Base-by-base conservation (phyloP, 495 filamentous ascomycete species). In the Aspergillus egyptiacus region DNA sequence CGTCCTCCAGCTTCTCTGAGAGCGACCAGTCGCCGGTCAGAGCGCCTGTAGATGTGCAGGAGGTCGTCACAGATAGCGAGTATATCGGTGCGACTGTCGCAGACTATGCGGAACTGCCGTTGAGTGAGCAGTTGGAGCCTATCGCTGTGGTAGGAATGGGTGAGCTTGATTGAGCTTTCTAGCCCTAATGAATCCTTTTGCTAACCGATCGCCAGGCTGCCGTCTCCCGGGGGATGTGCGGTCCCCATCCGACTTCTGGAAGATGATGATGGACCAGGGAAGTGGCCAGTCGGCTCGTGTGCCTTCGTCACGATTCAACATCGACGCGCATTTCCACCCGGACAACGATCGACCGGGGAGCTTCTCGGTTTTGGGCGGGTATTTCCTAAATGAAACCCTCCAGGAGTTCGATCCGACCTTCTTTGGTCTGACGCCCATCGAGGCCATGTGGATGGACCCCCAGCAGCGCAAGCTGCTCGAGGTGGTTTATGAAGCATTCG, bases 381-480 rank as follows among this genome's bases (percentile, higher is more conserved):
- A 41, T 10, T 41, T 41, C 23, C 22, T 41, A 1, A 15, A 41
- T 15, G 38, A 28, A 25, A 6, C 2, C 4, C 11, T 17, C 22
- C 6, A 15, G 19, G 19, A 46, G 1, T 54, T 54, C 23, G 51
- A 54, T 28, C 22, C 38, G 0, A n/a, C 8, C 0, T 53, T 57
- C 24, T 57, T 57, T 13, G 34, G 35, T 11, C 36, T 53, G 4
- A 50, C 45, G 0, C 39, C 45, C 6, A 32, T 46, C 5, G 55
- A 57, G 46, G 55, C 45, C 1, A 32, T 33, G 38, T 50, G 50
- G 20, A 63, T 74, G 58, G 70, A 72, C 42, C 70, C 70, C 4
- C 63, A 71, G 40, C 69, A 73, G 40, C 58, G 71, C 6, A 57
- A 76, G 10, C 56, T 76, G n/a, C 64, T 85, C 1, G 81, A 83